Evolutionary conservation across 768 basidiomycete species (phyloP).

Genomic region (Mycena albidolilacea): DNA sequence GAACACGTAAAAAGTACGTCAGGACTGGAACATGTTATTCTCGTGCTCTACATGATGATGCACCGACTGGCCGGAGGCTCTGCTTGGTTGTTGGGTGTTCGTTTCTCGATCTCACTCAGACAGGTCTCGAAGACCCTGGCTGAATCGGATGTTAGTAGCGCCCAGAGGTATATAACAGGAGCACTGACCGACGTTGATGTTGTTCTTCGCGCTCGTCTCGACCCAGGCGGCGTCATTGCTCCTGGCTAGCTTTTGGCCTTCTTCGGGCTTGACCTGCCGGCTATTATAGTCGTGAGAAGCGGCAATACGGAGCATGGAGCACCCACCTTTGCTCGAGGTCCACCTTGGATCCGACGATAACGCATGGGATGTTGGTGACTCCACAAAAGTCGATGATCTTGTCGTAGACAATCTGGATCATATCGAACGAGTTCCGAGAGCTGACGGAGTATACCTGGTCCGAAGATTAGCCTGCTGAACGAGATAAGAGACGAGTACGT

Average conservation of each 20-base stretch:
- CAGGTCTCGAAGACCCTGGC: conserved; percentile 91
- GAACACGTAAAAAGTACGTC: conserved; percentile 23
- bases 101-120: conserved; percentile 87
- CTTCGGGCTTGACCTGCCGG: conserved; percentile 81
- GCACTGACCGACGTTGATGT: conserved; percentile 88
- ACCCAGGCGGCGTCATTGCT: conserved; percentile 84
- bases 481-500: background rate
- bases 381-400: conserved; percentile 95
- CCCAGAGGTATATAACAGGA: conserved; percentile 12
- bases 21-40: conserved; percentile 5
- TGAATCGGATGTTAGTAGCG: conserved; percentile 45
- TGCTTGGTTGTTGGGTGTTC: conserved; percentile 59
- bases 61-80: conserved; percentile 64
- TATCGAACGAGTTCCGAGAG: conserved; percentile 92
- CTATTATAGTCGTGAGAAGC: conserved; percentile 50
- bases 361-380: conserved; percentile 89
- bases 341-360: conserved; percentile 93
- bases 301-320: conserved; percentile 37
- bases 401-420: conserved; percentile 94
- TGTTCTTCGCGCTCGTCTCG: conserved; percentile 94
- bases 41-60: conserved; percentile 66
- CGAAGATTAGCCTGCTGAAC: background rate
- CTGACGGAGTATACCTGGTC: conserved; percentile 86
- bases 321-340: conserved; percentile 83
- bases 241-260: conserved; percentile 83